Evolutionary conservation across 1,139 yeast genomes (phyloP), one percentile per base, ranked within the genome.

Genomic region (Candida sojae): DNA sequence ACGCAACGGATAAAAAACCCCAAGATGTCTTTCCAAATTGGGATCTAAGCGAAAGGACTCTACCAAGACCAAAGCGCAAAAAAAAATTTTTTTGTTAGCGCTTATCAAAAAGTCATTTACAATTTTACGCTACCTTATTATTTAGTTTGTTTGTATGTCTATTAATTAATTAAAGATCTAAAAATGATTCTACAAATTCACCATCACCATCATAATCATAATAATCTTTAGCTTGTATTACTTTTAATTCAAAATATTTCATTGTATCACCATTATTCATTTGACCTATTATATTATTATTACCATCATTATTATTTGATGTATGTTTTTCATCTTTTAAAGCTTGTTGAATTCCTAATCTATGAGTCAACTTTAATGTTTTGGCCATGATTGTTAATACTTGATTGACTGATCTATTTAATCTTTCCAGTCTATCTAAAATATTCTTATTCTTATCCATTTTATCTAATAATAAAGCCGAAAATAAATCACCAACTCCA

Each of bases 401-500:
- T 52, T 79, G 81, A 54, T 73, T 71, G 4, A 77, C 77, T 0
- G 82, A 73, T 25, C 51, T 59, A 6, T 64, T 56, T 17, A 74
- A 60, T 26, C 54, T 43, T 6, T 50, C 42, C 29, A 50, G 42
- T 25, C 31, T 28, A n/a, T 48, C 48, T 5, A 6, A 6, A 29
- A 39, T 29, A 9, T 46, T 30, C 25, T 53, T 48, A 51, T 70
- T 67, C 37, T 67, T 65, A 57, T 71, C 70, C 44, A 80, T 67
- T 49, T 84, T 74, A 66, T 89, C 93, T 2, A 88, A 64, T 36
- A 91, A 64, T 41, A 92, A 63, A 0, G 96, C 96, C 0, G 96
- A 82, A 62, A 93, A 90, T 39, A 93, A 70, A 59, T 93, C 99
- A 2, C 99, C 99, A 5, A 93, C 91, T 0, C 99, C 98, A 1